A percentile compares a stretch with the other conserved stretches of the same genome.
These are phyloP conservation scores for Boletus vermiculosoides DNA, from an alignment of 768 basidiomycete genomes.

Conservation along the genomic window DNA sequence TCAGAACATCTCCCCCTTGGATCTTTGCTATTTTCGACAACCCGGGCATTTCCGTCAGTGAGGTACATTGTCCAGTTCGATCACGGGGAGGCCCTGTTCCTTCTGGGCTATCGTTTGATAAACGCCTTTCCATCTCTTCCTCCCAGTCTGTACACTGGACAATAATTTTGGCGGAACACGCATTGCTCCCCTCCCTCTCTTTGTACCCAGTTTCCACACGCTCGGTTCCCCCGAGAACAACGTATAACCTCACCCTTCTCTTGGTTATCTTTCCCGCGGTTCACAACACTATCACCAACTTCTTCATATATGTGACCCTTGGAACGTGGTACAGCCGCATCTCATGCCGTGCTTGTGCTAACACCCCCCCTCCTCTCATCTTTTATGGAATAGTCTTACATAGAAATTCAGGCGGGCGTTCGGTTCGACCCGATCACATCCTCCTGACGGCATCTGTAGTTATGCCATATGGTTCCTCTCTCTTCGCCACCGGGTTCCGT, in stretches of 20 bases:
- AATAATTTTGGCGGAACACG: conserved; percentile 7
- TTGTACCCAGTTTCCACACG: conserved; percentile 1
- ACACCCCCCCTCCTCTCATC: conserved; percentile 4
- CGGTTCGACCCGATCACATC: conserved; percentile 29
- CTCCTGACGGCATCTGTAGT: conserved; percentile 26
- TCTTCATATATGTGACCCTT: conserved; percentile 26
- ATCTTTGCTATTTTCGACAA: conserved; percentile 37
- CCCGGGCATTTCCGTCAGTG: conserved; percentile 31
- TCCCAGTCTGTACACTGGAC: conserved; percentile 9
- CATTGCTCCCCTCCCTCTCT: background rate
- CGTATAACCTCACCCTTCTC: background rate
- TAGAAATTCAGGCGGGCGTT: conserved; percentile 2
- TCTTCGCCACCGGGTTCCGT: conserved; percentile 30
- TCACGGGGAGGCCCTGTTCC: conserved; percentile 15
- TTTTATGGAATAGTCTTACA: conserved; percentile 21
- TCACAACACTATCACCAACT: conserved; percentile 7
- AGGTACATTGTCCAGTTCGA: conserved; percentile 34
- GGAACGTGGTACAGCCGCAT: conserved; percentile 18
- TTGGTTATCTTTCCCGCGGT: conserved; percentile 8
- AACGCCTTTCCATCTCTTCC: conserved; percentile 8
- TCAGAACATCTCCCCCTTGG: conserved; percentile 47
- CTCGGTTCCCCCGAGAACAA: background rate
- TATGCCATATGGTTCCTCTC: conserved; percentile 25
- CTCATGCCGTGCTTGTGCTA: conserved; percentile 19
- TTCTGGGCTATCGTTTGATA: conserved; percentile 21